Evolutionary conservation across 2,329 filamentous ascomycete species (phyloP).

Genomic region (Neofusicoccum umdonicola): DNA sequence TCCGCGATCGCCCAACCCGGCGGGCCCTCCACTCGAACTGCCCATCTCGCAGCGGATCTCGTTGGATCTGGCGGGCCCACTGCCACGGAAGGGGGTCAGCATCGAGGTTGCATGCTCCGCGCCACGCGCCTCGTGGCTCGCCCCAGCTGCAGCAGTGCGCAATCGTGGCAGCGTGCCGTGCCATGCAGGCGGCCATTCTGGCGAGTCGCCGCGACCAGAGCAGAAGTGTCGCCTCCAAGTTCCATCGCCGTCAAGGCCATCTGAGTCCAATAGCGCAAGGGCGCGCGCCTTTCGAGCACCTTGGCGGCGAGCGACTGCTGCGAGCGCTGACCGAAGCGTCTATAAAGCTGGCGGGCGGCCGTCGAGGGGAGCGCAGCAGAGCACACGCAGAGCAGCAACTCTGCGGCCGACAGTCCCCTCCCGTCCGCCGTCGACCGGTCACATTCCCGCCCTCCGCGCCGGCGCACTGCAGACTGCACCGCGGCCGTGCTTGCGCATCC

Average conservation of each 20-base stretch:
- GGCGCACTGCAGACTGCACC: neutral
- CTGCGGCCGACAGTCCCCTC: neutral
- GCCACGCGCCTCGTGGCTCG: constrained; percentile 18
- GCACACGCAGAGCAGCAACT: neutral
- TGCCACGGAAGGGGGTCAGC: constrained; percentile 17
- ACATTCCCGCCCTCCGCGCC: neutral
- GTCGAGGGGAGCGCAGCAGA: neutral
- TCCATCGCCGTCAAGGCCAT: constrained; percentile 14
- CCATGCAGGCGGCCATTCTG: constrained; percentile 16
- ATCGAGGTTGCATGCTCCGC: constrained; percentile 18
- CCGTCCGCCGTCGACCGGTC: constrained; percentile 9
- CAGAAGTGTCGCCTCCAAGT: constrained; percentile 18
- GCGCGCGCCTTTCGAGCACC: constrained; percentile 11
- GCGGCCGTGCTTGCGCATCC: constrained; percentile 1
- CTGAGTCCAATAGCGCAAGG: constrained; percentile 20
- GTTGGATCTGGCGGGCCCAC: constrained; percentile 17
- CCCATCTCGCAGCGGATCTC: constrained; percentile 16
- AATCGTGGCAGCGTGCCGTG: constrained; percentile 18
- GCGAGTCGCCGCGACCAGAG: constrained; percentile 16
- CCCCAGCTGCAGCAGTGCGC: constrained; percentile 15
- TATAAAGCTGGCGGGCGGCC: neutral
- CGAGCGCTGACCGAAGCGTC: constrained; percentile 2
- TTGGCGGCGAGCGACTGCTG: constrained; percentile 1
- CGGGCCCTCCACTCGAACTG: constrained; percentile 12
- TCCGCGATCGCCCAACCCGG: constrained; percentile 15